Percentiles rank a stretch among this genome's conserved stretches.
These are phyloP conservation scores for Oehlia diaphana DNA, from an alignment of 192 early-diverging fungal genomes.

Conservation along the genomic window DNA sequence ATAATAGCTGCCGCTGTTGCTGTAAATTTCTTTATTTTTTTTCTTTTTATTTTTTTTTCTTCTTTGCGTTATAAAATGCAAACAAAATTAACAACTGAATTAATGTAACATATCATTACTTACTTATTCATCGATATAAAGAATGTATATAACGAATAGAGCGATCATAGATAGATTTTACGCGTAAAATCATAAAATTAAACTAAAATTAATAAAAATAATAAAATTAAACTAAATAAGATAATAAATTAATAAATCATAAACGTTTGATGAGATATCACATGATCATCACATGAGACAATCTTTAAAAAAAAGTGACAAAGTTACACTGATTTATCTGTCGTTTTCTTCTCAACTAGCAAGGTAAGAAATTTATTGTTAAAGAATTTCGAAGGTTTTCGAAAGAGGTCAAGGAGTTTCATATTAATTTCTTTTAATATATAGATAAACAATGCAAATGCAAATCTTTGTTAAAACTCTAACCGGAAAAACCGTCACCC, in stretches of 20 bases:
- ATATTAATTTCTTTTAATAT: background rate
- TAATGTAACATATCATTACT: too few species aligned
- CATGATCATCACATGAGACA: background rate
- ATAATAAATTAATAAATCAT: too few species aligned
- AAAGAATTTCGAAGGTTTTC: too few species aligned
- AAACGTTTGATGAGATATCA: background rate
- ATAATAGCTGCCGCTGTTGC: background rate
- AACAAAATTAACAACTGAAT: too few species aligned
- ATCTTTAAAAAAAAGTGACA: too few species aligned
- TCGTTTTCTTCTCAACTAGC: too few species aligned
- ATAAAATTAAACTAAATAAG: too few species aligned
- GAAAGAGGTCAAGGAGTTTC: too few species aligned
- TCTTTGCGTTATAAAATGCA: background rate
- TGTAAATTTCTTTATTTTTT: background rate
- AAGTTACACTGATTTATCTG: too few species aligned
- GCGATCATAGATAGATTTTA: background rate
- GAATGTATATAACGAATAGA: background rate
- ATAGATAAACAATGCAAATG: slow-evolving; percentile 50
- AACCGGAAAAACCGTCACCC: slow-evolving; percentile 78
- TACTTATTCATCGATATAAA: background rate
- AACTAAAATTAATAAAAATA: background rate
- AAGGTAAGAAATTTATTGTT: too few species aligned
- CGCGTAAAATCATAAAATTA: background rate
- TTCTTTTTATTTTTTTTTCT: too few species aligned
- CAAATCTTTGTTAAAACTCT: slow-evolving; percentile 81